phyloP scores from a whole-genome alignment of 2,329 filamentous ascomycete genomes.

The Lecanicillium sp. region DNA sequence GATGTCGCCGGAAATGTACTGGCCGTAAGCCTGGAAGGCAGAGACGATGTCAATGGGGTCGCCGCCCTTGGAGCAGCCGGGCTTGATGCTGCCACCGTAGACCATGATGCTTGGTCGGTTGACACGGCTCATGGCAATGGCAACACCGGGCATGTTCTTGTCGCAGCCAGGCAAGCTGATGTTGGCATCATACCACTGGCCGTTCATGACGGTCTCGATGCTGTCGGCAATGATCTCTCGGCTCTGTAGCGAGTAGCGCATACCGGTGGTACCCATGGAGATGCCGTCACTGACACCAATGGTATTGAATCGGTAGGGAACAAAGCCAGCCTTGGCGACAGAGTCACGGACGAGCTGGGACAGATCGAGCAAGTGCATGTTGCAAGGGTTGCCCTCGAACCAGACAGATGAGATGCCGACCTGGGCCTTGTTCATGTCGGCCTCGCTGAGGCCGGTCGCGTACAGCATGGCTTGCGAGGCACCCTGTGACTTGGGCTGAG shows the following conservation, averaged over 20 bases:
- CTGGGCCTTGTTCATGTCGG: slow-evolving; percentile 92
- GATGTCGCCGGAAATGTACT: slow-evolving; percentile 88
- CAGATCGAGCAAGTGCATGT: slow-evolving; percentile 94
- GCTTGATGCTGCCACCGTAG: slow-evolving; percentile 89
- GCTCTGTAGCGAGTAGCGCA: slow-evolving; percentile 92
- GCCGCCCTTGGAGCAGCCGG: slow-evolving; percentile 73
- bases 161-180: slow-evolving; percentile 95
- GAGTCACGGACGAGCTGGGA: slow-evolving; percentile 63
- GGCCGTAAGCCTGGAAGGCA: slow-evolving; percentile 95
- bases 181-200: slow-evolving; percentile 98
- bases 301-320: slow-evolving; percentile 98
- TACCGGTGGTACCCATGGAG: slow-evolving; percentile 95
- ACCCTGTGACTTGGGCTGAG: slow-evolving; percentile 95
- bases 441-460: slow-evolving; percentile 78
- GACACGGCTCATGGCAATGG: slow-evolving; percentile 89
- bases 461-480: slow-evolving; percentile 99
- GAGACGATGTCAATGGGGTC: slow-evolving; percentile 87
- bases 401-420: slow-evolving; percentile 97
- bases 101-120: slow-evolving; percentile 96
- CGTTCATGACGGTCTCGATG: slow-evolving; percentile 98
- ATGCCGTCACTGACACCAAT: slow-evolving; percentile 96
- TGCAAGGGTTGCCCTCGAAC: slow-evolving; percentile 97
- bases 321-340: slow-evolving; percentile 61
- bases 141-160: slow-evolving; percentile 97
- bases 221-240: slow-evolving; percentile 96